These are phyloP conservation scores for Datisca glomerata DNA, from an alignment of 306 rosid species.

Conservation along the genomic window DNA sequence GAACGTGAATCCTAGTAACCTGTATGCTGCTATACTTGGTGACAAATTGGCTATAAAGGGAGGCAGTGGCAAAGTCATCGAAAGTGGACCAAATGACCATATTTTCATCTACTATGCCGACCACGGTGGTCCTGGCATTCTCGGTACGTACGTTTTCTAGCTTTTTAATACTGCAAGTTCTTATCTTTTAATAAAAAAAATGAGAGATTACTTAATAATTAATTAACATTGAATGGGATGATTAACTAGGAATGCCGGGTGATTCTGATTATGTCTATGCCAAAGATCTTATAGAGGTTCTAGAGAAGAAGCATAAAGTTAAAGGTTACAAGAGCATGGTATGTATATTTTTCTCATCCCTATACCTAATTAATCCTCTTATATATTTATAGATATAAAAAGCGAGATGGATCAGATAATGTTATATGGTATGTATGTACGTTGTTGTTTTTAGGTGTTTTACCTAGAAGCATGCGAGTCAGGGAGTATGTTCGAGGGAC, in stretches of 20 bases:
- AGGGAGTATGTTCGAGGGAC: slow-evolving; percentile 67
- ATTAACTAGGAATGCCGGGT: slow-evolving; percentile 29
- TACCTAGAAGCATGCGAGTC: slow-evolving; percentile 77
- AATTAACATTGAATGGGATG: background rate
- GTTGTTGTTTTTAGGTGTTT: slow-evolving; percentile 29
- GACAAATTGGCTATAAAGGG: slow-evolving; percentile 35
- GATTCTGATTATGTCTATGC: background rate
- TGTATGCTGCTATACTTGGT: slow-evolving; percentile 47
- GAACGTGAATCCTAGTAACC: slow-evolving; percentile 10
- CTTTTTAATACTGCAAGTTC: background rate
- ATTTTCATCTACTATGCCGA: slow-evolving; percentile 52
- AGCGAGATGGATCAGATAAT: background rate
- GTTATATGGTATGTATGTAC: too few species aligned
- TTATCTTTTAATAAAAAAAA: background rate
- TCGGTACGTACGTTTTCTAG: slow-evolving; percentile 21
- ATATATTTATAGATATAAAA: background rate
- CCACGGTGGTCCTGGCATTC: slow-evolving; percentile 34
- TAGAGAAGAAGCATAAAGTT: slow-evolving; percentile 40
- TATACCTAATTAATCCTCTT: background rate
- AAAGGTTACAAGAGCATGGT: slow-evolving; percentile 42
- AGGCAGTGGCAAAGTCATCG: slow-evolving; percentile 57
- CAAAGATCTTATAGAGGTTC: slow-evolving; percentile 24
- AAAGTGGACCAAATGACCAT: slow-evolving; percentile 41
- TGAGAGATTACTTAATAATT: too few species aligned
- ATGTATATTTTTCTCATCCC: background rate